Evolutionary conservation across 106 monocot species (phyloP).

Genomic region (Narthecium ossifragum): DNA sequence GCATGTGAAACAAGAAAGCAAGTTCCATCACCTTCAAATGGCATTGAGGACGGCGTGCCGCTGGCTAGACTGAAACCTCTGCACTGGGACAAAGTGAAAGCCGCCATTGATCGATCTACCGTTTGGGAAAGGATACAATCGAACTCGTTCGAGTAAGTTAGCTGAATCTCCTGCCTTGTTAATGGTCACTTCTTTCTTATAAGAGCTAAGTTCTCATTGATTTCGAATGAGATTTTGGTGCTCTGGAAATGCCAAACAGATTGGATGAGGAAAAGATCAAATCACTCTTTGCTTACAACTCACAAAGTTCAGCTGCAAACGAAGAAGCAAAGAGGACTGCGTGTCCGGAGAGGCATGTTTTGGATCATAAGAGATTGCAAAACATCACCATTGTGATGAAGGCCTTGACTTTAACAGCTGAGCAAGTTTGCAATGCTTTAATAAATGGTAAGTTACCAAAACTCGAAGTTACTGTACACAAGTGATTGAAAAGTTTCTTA

Average conservation of each 20-base stretch:
- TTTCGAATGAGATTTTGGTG: neutral
- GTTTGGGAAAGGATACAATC: conserved; percentile 86
- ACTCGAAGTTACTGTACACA: neutral
- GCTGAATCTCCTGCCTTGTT: neutral
- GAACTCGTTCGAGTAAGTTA: conserved; percentile 83
- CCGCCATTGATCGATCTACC: conserved; percentile 60
- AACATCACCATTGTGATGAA: conserved; percentile 88
- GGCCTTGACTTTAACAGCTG: conserved; percentile 64
- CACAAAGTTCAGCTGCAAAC: conserved; percentile 23
- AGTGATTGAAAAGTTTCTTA: neutral
- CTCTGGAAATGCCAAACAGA: no score
- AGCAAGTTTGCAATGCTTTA: conserved; percentile 58
- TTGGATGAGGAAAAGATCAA: conserved; percentile 85
- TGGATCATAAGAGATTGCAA: conserved; percentile 82
- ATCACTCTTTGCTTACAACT: conserved; percentile 76
- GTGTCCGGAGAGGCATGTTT: conserved; percentile 60
- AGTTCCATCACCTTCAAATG: no score
- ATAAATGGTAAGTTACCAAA: conserved; percentile 29
- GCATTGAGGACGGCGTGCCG: conserved; percentile 33
- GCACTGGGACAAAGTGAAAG: conserved; percentile 94
- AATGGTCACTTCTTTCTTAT: neutral
- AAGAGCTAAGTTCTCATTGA: neutral
- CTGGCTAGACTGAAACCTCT: conserved; percentile 83
- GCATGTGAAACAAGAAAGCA: no score
- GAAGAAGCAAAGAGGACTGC: conserved; percentile 57